Evolutionary conservation across 1,139 yeast genomes (phyloP), one percentile per base, ranked within the genome.

Genomic region (Eremothecium coryli): DNA sequence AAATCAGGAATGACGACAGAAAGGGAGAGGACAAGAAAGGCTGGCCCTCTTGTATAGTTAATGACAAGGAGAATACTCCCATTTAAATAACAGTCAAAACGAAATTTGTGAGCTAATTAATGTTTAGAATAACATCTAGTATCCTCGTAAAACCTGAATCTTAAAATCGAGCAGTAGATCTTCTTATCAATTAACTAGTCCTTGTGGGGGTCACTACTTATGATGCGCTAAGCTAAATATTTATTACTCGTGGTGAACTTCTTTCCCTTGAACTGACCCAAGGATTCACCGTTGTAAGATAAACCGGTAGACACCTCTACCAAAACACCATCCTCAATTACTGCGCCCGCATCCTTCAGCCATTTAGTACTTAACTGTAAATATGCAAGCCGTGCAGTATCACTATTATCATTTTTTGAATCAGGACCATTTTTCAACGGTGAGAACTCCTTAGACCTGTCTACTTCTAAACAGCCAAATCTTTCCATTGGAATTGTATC

Each of bases 381-480:
- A 45, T 75, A 73, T 46, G 82, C 80, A 10, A 53, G 60, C 42
- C 80, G 72, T 45, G 95, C 84, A 2, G 95, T 77, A 43, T 76
- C 79, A 24, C 97, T 95, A 32, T 85, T 79, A 58, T 90, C 97
- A 49, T 74, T 76, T 16, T 68, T 64, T 12, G 93, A 72, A 15
- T 90, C 94, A 21, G 82, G 76, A 1, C 86, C 94, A 58, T 93
- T 93, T 56, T 93, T 93, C 57, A 93, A 71, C 2, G 98, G 98
- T 14, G 95, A 80, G 52, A 93, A 93, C 57, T 93, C 98, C 38
- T 76, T 76, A 4, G 63, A 45, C 56, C 99, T 74, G 29, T 75
- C 81, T 18, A 93, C 98, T 62, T 93, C 98, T 43, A 93, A 68
- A 54, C 94, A 84, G 1, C 95, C 98, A 57, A 93, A 93, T 49